Evolutionary conservation across 495 filamentous ascomycete species (phyloP).

Genomic region (Aspergillus diversus): DNA sequence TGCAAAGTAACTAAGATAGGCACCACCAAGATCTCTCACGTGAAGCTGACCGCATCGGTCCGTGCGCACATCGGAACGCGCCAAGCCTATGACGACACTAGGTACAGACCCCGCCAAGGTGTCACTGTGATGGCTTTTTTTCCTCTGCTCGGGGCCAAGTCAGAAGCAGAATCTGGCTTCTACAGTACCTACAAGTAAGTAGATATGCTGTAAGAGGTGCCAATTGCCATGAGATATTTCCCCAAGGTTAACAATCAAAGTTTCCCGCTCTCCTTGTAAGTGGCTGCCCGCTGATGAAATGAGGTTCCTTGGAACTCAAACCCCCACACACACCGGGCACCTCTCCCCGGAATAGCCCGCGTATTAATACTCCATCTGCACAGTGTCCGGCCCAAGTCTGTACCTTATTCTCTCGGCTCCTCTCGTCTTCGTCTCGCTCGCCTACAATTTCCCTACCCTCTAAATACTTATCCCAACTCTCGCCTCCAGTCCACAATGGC

Average conservation of each 20-base stretch:
- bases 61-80: conserved; percentile 6
- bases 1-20: not conserved
- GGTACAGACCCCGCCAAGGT: conserved; percentile 15
- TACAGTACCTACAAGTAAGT: conserved; percentile 3
- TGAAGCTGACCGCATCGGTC: not conserved
- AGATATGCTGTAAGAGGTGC: not conserved
- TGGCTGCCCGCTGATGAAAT: conserved; percentile 19
- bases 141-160: not conserved
- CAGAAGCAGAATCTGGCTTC: not conserved
- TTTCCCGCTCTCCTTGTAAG: conserved; percentile 17
- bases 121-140: conserved; percentile 1
- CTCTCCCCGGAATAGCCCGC: conserved; percentile 22
- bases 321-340: conserved; percentile 13
- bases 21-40: not conserved
- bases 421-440: conserved; percentile 22
- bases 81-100: conserved; percentile 24
- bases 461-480: conserved; percentile 11
- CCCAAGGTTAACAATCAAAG: conserved; percentile 9
- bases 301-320: conserved; percentile 14
- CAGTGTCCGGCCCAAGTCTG: conserved; percentile 23
- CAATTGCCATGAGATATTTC: conserved; percentile 20
- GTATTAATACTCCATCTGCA: conserved; percentile 15
- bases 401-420: conserved; percentile 9
- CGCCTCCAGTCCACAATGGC: conserved; percentile 43
- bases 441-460: conserved; percentile 21